Conservation (phyloP, 2,329 filamentous ascomycete species). For the Alternaria sp. region DNA sequence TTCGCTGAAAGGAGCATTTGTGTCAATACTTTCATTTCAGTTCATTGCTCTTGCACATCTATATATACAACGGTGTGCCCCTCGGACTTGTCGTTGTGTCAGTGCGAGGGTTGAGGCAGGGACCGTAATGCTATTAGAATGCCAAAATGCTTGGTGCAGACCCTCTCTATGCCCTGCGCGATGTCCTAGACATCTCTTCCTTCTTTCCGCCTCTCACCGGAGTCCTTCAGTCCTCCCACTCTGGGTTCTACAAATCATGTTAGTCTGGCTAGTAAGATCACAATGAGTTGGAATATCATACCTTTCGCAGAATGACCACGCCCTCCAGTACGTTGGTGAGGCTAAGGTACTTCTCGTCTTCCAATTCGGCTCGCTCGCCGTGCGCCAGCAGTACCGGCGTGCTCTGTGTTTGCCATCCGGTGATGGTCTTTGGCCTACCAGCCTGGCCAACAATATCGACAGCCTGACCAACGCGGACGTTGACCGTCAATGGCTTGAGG, state of each 20-base stretch:
- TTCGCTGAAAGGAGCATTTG: not conserved
- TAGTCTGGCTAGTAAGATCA: slow-evolving; percentile 14
- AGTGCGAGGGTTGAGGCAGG: not conserved
- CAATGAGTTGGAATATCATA: slow-evolving; percentile 56
- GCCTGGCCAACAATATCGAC: slow-evolving; percentile 98
- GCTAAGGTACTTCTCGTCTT: slow-evolving; percentile 96
- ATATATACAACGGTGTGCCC: slow-evolving; percentile 31
- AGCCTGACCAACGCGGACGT: slow-evolving; percentile 95
- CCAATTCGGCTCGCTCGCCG: slow-evolving; percentile 93
- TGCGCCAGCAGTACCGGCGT: slow-evolving; percentile 96
- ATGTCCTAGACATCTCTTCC: slow-evolving; percentile 1
- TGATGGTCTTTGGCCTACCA: slow-evolving; percentile 97
- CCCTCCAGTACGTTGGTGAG: slow-evolving; percentile 92
- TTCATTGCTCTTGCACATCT: slow-evolving; percentile 31
- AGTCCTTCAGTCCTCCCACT: slow-evolving; percentile 53
- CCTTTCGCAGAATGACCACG: slow-evolving; percentile 95
- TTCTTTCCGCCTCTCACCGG: slow-evolving; percentile 1
- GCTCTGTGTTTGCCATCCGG: slow-evolving; percentile 98
- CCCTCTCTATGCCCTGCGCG: slow-evolving; percentile 9
- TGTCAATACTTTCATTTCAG: slow-evolving; percentile 9
- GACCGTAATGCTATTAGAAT: slow-evolving; percentile 42
- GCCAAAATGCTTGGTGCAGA: slow-evolving; percentile 28
- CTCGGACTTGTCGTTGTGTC: not conserved
- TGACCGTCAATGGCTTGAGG: slow-evolving; percentile 90
- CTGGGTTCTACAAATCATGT: slow-evolving; percentile 52